Evolutionary conservation across 192 early-diverging fungal genomes (phyloP), one percentile per base, ranked within the genome.

Genomic region (Backusella australiensis): DNA sequence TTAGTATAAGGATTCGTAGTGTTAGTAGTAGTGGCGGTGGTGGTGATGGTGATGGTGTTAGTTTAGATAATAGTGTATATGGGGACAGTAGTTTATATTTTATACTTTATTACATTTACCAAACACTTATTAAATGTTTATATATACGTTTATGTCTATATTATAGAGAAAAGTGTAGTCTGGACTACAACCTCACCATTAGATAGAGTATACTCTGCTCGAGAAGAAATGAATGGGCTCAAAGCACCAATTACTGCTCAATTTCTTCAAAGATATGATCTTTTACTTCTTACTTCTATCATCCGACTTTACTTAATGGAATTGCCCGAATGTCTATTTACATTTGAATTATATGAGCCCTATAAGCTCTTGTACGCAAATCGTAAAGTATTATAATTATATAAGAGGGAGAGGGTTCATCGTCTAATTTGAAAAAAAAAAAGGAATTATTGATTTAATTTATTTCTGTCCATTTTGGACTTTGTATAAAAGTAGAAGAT

Each of bases 281-380:
- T 90, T 17, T 78, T 88, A 6, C 78, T 90, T 21, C 78, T 92
- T 7, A 86, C 89, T 32, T 90, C 88, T 19, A 79, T 89, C 4
- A 75, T 94, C 44, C 86, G 90, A 12, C 78, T 94, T 17, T 94
- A 93, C 74, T 83, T 94, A 21, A 78, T 91, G 77, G 93, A 94
- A 76, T 81, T 94, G 3, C 93, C 93, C 17, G 88, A 86, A 72
- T 91, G 90, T 23, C 67, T 94, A 35, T 83, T 91, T 17, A 92
- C 92, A 3, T 89, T 88, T 75, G 91, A 92, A 74, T 85, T 93
- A 34, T 92, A 94, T 52, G 93, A 91, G 7, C 86, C 92, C 3
- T 82, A 90, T 66, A 90, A 91, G 73, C 80, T 91, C 17, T 78
- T 93, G 39, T 94, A 94, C 72, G 82, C 86, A 23, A 85, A 77